Evolutionary conservation across 495 filamentous ascomycete genomes (phyloP), one percentile per base, ranked within the genome.

Genomic region (Podospora sp.): DNA sequence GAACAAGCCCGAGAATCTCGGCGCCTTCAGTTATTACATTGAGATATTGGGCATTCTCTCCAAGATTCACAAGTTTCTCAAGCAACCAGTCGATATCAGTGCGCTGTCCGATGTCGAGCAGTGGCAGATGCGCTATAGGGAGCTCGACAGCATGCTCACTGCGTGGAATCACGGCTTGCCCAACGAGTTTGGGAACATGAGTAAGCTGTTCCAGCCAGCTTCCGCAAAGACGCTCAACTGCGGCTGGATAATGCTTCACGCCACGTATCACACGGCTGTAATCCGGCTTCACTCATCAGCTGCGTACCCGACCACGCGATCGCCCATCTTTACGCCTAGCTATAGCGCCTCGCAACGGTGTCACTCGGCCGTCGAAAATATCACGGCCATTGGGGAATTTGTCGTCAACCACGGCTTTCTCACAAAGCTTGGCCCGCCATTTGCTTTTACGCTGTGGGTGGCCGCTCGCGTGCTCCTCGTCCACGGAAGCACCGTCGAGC

Each of bases 261-360:
- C 90, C 16, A 90, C 90, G n/a, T 80, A 77, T 67, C 77, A 81
- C 73, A 94, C 91, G 5, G 89, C 92, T 65, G 87, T 96, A 9
- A 96, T 97, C 69, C 88, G 93, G 20, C 84, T 97, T 14, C 92
- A 96, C 80, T 95, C 93, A n/a, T 94, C 91, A 4, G 92, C 93
- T 3, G 93, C 92, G 5, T 97, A 97, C 75, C 93, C 93, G 24
- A 94, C 92, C 20, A 93, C 90, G 16, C 83, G 91, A 24, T 94
- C 91, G 9, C 89, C 89, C 40, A 92, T 95, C 61, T 97, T 96
- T 79, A 91, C 90, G 0, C 90, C 92, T 1, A 94, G 90, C 6
- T 94, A 90, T 77, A 89, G 87, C 67, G 93, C 93, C 9, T 88
- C 87, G 57, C 92, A 96, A 75, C 83, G 90, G 20, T 96, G 93